These are phyloP conservation scores for Nakazawaea ambrosiae DNA, from an alignment of 805 yeast species.

Conservation along the genomic window DNA sequence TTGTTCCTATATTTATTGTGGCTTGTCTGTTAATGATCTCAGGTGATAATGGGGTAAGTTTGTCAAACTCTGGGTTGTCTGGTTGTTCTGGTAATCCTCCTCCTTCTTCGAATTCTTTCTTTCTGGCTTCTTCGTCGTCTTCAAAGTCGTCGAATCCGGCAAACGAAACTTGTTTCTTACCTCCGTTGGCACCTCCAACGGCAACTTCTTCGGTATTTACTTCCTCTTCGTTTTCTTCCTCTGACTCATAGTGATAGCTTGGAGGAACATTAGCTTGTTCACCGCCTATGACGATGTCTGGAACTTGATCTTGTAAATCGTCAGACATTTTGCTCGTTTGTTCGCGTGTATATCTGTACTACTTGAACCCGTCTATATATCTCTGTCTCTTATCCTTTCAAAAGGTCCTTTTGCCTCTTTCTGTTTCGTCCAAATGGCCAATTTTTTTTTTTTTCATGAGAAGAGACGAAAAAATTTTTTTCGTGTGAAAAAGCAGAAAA, in stretches of 20 bases:
- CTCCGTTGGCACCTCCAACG: conserved; percentile 22
- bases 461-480: no score
- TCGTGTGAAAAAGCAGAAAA: no score
- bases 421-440: neutral
- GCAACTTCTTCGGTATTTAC: conserved; percentile 28
- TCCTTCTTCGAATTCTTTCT: conserved; percentile 90
- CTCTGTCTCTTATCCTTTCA: no score
- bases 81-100: conserved; percentile 99
- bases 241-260: conserved; percentile 24
- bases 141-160: conserved; percentile 61
- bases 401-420: no score
- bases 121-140: conserved; percentile 66
- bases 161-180: conserved; percentile 76
- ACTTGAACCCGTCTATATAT: no score
- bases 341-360: neutral
- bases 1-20: conserved; percentile 95
- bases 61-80: conserved; percentile 73
- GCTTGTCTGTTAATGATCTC: conserved; percentile 99
- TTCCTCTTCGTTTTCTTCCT: conserved; percentile 31
- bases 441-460: neutral
- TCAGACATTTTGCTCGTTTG: conserved; percentile 45
- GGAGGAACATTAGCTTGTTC: conserved; percentile 25
- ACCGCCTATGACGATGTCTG: conserved; percentile 75
- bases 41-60: conserved; percentile 81
- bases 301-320: conserved; percentile 79